Base-by-base conservation (phyloP, 225 moss, liverwort and hornwort genomes). In the Thuidium tamariscinum region DNA sequence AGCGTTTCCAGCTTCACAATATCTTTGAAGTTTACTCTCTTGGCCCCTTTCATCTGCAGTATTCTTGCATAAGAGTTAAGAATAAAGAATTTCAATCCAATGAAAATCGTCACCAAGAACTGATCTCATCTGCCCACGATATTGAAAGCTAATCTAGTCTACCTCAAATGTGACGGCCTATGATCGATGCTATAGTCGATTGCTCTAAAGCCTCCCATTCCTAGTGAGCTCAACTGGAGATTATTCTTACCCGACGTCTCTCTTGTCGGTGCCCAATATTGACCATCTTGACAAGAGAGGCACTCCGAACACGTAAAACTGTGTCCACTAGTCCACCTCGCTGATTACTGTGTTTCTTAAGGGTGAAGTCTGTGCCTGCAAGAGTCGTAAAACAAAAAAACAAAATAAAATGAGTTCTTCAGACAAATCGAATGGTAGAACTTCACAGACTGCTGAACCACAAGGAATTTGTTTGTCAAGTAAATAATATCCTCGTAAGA, bases 281-380 rank as follows among this genome's bases (percentile, higher is more conserved):
- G 66, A 99, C 95, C 98, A 99, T 99, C 91, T 99, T 97, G 60
- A 97, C 96, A 72, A 99, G 93, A 17, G 98, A 99, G 66, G 97
- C 96, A 87, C 97, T 99, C 54, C 97, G 94, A 77, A 99, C 95
- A 76, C 98, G 98, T 77, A 97, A 88, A 49, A 99, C 96, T 68
- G 97, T 95, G 83, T 99, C 98, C 49, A 95, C 92, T 68, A 99
- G 82, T 25, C 98, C 98, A 86, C 98, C 97, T 73, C 97, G 96
- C 89, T 99, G 96, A 90, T 99, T 97, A 87, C 98, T 99, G 90
- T 99, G 98, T 85, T 99, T 99, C 89, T 96, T 95, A 72, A 99
- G 92, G 61, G 90, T 86, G 80, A 99, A 99, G 76, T 99, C 98
- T 32, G 97, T 97, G 57, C 98, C 98, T 99, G 95, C 85, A 78